phyloP scores from a whole-genome alignment of 176 grass and related monocot genomes.

The Raddia distichophylla region DNA sequence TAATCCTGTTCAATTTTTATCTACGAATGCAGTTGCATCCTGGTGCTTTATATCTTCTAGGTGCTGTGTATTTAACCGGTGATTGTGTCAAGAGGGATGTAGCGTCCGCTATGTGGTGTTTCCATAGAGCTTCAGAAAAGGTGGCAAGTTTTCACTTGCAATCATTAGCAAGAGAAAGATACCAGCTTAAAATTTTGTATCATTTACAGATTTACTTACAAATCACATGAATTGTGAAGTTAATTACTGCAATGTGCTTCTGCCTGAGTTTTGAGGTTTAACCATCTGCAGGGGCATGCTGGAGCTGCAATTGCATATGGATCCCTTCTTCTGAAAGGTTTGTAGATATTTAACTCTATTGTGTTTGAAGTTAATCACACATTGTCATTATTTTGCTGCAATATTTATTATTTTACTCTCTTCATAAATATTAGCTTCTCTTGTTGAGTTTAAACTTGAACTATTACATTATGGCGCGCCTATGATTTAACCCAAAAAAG shows the following conservation, averaged over 20 bases:
- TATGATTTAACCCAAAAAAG: slow-evolving; percentile 4
- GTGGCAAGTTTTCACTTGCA: slow-evolving; percentile 11
- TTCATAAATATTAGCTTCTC: background rate
- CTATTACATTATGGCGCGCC: slow-evolving; percentile 1
- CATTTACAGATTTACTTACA: slow-evolving; percentile 21
- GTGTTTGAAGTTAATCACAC: background rate
- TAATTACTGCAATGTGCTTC: slow-evolving; percentile 8
- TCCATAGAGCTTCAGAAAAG: slow-evolving; percentile 95
- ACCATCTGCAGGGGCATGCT: slow-evolving; percentile 67
- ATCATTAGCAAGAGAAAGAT: background rate
- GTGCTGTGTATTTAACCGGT: slow-evolving; percentile 86
- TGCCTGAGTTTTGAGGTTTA: slow-evolving; percentile 31
- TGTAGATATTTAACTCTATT: slow-evolving; percentile 27
- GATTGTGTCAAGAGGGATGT: slow-evolving; percentile 93
- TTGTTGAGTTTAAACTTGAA: slow-evolving; percentile 1
- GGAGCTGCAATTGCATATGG: slow-evolving; percentile 95
- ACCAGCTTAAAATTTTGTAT: slow-evolving; percentile 12
- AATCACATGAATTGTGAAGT: slow-evolving; percentile 2
- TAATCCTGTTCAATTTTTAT: slow-evolving; percentile 5
- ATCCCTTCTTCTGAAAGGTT: slow-evolving; percentile 91
- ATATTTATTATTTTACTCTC: slow-evolving; percentile 17
- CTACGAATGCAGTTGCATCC: slow-evolving; percentile 79
- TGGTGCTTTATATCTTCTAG: slow-evolving; percentile 92
- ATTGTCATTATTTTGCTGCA: background rate
- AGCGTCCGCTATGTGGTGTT: slow-evolving; percentile 92